phyloP scores from a whole-genome alignment of 345 rosid genomes.

The Citrus maxima region DNA sequence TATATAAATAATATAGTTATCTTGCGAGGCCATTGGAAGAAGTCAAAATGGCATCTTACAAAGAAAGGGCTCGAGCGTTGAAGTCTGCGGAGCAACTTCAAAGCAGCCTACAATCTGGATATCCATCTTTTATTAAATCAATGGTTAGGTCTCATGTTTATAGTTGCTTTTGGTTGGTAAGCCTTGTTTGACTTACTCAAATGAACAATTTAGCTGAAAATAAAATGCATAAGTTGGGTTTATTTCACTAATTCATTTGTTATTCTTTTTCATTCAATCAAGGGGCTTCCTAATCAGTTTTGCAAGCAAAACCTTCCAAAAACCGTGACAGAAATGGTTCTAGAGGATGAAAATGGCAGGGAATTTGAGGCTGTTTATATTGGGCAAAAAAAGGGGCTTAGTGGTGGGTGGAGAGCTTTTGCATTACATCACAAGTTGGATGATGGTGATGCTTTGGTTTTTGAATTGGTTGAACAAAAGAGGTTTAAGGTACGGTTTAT shows the following conservation, averaged over 20 bases:
- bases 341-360: constrained; percentile 38
- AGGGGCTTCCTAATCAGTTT: constrained; percentile 46
- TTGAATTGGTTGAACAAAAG: constrained; percentile 31
- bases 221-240: not conserved
- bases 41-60: constrained; percentile 39
- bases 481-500: constrained; percentile 32
- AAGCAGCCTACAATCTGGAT: constrained; percentile 27
- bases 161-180: constrained; percentile 73
- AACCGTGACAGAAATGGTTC: constrained; percentile 13
- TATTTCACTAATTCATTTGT: not conserved
- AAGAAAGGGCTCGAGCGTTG: constrained; percentile 35
- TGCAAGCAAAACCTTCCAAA: constrained; percentile 37
- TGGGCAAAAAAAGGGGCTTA: constrained; percentile 32
- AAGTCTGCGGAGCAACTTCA: constrained; percentile 47
- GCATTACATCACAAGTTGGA: constrained; percentile 43
- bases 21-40: constrained; percentile 48
- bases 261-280: not conserved
- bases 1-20: constrained; percentile 29
- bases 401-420: constrained; percentile 57
- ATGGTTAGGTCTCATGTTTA: constrained; percentile 77
- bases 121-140: constrained; percentile 58
- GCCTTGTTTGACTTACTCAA: constrained; percentile 3
- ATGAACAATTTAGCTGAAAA: not conserved
- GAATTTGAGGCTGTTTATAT: constrained; percentile 29
- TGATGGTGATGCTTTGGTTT: constrained; percentile 48